A percentile compares a stretch with the other conserved stretches of the same genome.
phyloP scores from a whole-genome alignment of 176 grass and related monocot species.

The Alloteropsis semialata region DNA sequence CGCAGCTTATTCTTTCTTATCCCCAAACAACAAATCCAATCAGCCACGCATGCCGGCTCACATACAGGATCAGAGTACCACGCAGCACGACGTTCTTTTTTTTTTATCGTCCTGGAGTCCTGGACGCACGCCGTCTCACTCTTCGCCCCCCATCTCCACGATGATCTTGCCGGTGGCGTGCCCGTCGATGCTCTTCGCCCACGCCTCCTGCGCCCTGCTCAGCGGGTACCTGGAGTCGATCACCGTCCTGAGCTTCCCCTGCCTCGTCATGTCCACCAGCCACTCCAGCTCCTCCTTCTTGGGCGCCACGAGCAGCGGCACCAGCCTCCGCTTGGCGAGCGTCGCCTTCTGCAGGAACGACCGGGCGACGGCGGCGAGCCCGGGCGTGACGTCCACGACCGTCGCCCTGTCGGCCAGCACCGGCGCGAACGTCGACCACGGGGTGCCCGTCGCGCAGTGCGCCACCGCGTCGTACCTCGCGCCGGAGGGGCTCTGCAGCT shows the following conservation, averaged over 20 bases:
- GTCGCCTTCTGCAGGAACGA: constrained; percentile 63
- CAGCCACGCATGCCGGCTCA: background rate
- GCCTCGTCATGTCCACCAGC: constrained; percentile 52
- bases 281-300: constrained; percentile 68
- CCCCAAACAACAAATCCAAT: background rate
- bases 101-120: no score
- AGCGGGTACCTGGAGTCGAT: constrained; percentile 59
- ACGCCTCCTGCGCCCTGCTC: constrained; percentile 58
- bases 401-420: constrained; percentile 34
- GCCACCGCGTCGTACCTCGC: constrained; percentile 57
- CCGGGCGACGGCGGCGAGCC: constrained; percentile 24
- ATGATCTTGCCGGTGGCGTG: constrained; percentile 84
- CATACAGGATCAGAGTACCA: no score
- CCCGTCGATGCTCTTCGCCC: constrained; percentile 71
- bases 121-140: background rate
- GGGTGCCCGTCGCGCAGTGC: constrained; percentile 57
- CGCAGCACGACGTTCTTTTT: no score
- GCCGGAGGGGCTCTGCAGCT: constrained; percentile 50
- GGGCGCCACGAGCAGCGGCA: constrained; percentile 44
- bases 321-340: constrained; percentile 64
- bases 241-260: constrained; percentile 60
- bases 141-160: constrained; percentile 48
- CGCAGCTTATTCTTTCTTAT: background rate
- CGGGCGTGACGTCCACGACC: constrained; percentile 56
- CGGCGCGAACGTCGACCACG: constrained; percentile 57